Base-by-base conservation (phyloP, 345 rosid species). In the Nasturtium officinale region DNA sequence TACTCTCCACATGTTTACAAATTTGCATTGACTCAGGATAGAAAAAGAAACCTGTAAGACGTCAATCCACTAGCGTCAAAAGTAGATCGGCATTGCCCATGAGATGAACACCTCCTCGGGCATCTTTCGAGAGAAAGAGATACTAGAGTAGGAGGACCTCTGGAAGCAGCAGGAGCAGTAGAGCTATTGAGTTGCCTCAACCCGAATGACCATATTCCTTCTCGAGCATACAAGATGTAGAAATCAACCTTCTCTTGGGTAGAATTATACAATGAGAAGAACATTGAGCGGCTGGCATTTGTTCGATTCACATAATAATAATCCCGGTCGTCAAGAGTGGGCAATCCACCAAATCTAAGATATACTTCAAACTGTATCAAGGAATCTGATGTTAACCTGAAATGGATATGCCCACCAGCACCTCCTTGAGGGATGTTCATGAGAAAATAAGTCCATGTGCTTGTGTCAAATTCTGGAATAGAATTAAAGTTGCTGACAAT, bases 21-120 rank as follows among this genome's bases (percentile, higher is more conserved):
- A 25, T 28, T 26, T 62, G 6, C 13, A 58, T 0, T 17, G 15
- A 46, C 18, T 8, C 21, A 3, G 47, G 32, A 46, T 37, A 40
- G 63, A 56, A 18, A 35, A 46, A 42, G 29, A 55, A 65, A 88
- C 98, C 98, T 89, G 88, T 87, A 95, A 20, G 87, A 82, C 61
- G 93, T 87, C 79, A 95, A 79, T 71, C 99, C 99, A 86, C 96
- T 89, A 45, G 96, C 92, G 66, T 95, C 99, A 42, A 89, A 77
- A 82, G 89, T 82, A 64, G 56, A 79, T 82, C 76, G 81, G 84
- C 99, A 95, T 1, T 71, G 75, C 81, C 99, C 99, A 74, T 86
- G 87, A 79, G 78, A 85, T 28, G 96, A 95, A 82, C 97, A 95
- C 77, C 86, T 78, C 79, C 79, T 85, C 3, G 97, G 96, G 75